Percentiles rank a stretch among this genome's conserved stretches.
phyloP scores from a whole-genome alignment of 352 stramenopile genomes.

The Discostella stelligera region DNA sequence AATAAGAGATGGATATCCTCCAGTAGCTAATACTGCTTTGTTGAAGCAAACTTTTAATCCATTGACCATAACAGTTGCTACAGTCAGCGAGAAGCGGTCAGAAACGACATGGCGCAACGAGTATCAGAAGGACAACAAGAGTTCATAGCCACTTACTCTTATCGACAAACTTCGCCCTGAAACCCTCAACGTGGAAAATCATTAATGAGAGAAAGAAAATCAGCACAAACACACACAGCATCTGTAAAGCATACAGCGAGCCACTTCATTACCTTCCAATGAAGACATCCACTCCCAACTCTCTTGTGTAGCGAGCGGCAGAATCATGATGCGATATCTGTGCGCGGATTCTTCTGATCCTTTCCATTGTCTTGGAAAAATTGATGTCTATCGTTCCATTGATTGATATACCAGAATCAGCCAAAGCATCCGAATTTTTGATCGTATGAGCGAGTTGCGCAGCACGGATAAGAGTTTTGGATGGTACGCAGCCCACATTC shows the following conservation, averaged over 20 bases:
- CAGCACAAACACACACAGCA: constrained; percentile 35
- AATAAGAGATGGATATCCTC: constrained; percentile 73
- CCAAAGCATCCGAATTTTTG: constrained; percentile 31
- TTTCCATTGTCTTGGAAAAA: constrained; percentile 82
- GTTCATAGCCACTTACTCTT: background rate
- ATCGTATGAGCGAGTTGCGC: constrained; percentile 72
- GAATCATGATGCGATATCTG: constrained; percentile 81
- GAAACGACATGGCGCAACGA: background rate
- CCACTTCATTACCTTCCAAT: constrained; percentile 54
- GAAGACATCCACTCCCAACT: constrained; percentile 80
- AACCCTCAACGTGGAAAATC: background rate
- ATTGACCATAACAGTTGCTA: constrained; percentile 53
- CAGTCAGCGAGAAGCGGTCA: background rate
- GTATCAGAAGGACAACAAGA: background rate
- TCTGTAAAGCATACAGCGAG: constrained; percentile 49
- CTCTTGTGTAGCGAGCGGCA: constrained; percentile 69
- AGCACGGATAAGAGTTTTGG: constrained; percentile 81
- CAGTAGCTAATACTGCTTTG: constrained; percentile 80
- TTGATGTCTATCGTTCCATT: constrained; percentile 63
- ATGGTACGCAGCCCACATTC: constrained; percentile 84
- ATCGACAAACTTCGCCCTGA: background rate
- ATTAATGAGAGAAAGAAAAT: background rate
- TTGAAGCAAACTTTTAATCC: constrained; percentile 74
- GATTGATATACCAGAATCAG: constrained; percentile 55
- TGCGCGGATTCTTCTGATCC: constrained; percentile 73